A percentile compares a stretch with the other conserved stretches of the same genome.
Evolutionary conservation across 441 rosid species (phyloP).

Genomic region (Adansonia gregorii): DNA sequence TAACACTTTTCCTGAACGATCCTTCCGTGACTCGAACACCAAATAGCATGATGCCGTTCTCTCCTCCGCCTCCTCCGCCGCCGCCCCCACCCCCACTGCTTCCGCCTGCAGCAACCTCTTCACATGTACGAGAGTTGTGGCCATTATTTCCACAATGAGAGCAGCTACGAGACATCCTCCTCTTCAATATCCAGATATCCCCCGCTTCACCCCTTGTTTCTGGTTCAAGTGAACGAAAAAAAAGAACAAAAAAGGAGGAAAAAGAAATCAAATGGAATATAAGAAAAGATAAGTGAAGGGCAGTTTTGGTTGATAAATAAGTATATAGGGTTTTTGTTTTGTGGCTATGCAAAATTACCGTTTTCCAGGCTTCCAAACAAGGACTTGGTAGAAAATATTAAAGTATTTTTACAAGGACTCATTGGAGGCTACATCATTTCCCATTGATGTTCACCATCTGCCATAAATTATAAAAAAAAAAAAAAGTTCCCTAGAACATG

Average conservation of each 20-base stretch:
- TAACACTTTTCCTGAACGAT: conserved; percentile 73
- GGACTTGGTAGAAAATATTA: too few species aligned
- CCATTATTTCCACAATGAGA: too few species aligned
- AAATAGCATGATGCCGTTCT: conserved; percentile 73
- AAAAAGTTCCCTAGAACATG: background rate
- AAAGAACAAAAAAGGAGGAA: too few species aligned
- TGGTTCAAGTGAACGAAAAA: too few species aligned
- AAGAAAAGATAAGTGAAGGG: conserved; percentile 33
- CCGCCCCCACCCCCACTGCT: background rate
- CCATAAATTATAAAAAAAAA: background rate
- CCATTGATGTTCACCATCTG: background rate
- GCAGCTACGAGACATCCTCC: too few species aligned
- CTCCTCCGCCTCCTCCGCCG: conserved; percentile 37
- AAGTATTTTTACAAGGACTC: background rate
- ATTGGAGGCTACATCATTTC: background rate
- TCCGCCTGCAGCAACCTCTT: conserved; percentile 36
- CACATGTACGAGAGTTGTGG: conserved; percentile 34
- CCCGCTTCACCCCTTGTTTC: too few species aligned
- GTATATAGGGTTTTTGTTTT: too few species aligned
- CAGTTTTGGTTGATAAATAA: conserved; percentile 21
- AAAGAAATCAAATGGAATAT: conserved; percentile 19
- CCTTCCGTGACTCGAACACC: conserved; percentile 70
- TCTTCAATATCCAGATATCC: too few species aligned
- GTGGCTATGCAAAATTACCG: too few species aligned
- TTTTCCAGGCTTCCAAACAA: too few species aligned